Base-by-base conservation (phyloP, 352 stramenopile species). In the Phytophthora tentaculata region DNA sequence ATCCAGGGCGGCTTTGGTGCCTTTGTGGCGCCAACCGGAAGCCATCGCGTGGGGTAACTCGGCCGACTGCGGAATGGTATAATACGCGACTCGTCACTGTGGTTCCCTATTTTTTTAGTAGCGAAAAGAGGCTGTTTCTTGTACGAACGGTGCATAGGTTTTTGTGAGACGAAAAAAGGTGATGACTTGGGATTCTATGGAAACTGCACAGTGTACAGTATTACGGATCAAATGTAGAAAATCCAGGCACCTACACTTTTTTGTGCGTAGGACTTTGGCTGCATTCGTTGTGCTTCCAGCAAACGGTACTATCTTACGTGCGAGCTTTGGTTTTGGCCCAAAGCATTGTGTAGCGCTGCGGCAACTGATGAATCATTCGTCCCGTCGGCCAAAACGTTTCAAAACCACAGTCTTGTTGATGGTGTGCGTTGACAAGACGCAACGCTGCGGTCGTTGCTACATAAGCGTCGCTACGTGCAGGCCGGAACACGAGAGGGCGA, bases 171-270 rank as follows among this genome's bases (percentile, higher is more conserved):
- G 22, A 14, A 67, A 35, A 22, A 22, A 5, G 1, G 5, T 9
- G 19, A 7, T 9, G 0, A 62, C 5, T 39, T n/a, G 53, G 12
- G 10, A 24, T 26, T 51, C 24, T 28, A 53, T 14, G 23, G 3
- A 19, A 22, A 28, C 0, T 43, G 62, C 62, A 64, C 26, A 41
- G 14, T 41, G 2, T 44, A n/a, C n/a, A n/a, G n/a, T n/a, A 59
- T 69, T 69, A 48, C 9, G 61, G 45, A 54, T 26, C 44, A 53
- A 10, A 7, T 19, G 43, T 32, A 29, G 24, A 69, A 58, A 54
- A 69, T 69, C 62, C 62, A 67, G 50, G 37, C 53, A 43, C 35
- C 35, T 68, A 62, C 61, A 68, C 35, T 69, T 62, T 56, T 69
- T 54, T 53, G 5, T 49, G 14, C 44, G 47, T 59, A 50, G 54